Conservation (phyloP, 1,139 yeast species). For the Diutina rugosa region DNA sequence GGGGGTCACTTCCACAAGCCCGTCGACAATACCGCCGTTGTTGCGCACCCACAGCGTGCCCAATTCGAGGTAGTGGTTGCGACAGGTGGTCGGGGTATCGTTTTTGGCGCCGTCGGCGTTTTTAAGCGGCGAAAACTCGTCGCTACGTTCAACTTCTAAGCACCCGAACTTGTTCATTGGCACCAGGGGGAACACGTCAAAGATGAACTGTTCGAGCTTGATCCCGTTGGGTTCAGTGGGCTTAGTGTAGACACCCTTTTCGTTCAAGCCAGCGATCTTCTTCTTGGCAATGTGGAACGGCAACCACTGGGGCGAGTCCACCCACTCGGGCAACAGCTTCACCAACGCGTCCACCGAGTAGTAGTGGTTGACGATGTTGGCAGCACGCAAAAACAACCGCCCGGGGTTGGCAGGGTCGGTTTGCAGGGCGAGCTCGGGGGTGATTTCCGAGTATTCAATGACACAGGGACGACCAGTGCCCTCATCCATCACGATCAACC, state of each 20-base stretch:
- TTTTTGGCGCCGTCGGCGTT: slow-evolving; percentile 73
- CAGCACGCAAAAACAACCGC: slow-evolving; percentile 73
- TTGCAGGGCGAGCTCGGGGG: slow-evolving; percentile 57
- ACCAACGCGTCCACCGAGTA: slow-evolving; percentile 67
- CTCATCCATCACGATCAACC: slow-evolving; percentile 70
- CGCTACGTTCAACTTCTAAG: slow-evolving; percentile 73
- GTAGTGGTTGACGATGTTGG: slow-evolving; percentile 94
- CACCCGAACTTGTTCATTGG: slow-evolving; percentile 72
- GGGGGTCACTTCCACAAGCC: slow-evolving; percentile 67
- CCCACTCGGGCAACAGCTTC: slow-evolving; percentile 56
- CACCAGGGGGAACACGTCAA: slow-evolving; percentile 86
- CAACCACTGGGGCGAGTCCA: slow-evolving; percentile 45
- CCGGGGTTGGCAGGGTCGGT: slow-evolving; percentile 32
- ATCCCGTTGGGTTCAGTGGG: slow-evolving; percentile 80
- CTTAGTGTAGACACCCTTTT: slow-evolving; percentile 33
- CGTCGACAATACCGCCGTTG: slow-evolving; percentile 54
- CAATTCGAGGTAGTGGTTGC: slow-evolving; percentile 48
- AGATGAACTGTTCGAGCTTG: slow-evolving; percentile 92
- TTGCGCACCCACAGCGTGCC: slow-evolving; percentile 65
- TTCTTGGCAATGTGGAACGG: slow-evolving; percentile 93
- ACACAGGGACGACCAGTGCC: slow-evolving; percentile 64
- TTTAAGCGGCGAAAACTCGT: slow-evolving; percentile 89
- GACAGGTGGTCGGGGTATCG: slow-evolving; percentile 81
- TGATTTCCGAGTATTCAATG: slow-evolving; percentile 88
- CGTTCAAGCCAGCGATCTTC: slow-evolving; percentile 60